phyloP scores from a whole-genome alignment of 352 stramenopile species.

The Phytopythium aichiense region DNA sequence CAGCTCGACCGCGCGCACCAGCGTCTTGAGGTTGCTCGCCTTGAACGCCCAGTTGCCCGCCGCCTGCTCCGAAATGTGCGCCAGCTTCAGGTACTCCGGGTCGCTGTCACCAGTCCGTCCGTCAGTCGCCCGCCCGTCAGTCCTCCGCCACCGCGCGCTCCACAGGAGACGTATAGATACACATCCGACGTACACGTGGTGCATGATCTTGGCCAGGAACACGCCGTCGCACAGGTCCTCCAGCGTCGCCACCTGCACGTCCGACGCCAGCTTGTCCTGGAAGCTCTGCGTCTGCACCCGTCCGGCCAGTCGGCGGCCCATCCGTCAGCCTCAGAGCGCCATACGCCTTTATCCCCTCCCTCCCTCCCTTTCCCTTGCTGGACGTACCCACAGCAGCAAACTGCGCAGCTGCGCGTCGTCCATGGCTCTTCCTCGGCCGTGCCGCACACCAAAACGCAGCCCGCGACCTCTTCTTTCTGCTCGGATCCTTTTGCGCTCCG shows the following conservation, averaged over 20 bases:
- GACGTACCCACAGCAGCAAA: constrained; percentile 69
- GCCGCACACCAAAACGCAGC: neutral
- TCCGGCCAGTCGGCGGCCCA: neutral
- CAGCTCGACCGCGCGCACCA: constrained; percentile 69
- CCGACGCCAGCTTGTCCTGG: constrained; percentile 42
- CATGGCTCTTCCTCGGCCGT: constrained; percentile 20
- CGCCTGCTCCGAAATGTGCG: constrained; percentile 62
- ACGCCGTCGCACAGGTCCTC: constrained; percentile 74
- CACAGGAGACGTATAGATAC: too few species aligned
- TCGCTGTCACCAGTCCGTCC: constrained; percentile 38
- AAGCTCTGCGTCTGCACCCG: constrained; percentile 66
- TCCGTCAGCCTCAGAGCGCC: neutral
- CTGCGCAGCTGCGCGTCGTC: constrained; percentile 73
- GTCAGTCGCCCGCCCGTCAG: constrained; percentile 1
- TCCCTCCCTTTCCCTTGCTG: neutral
- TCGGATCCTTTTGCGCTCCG: too few species aligned
- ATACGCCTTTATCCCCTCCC: neutral
- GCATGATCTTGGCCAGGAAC: constrained; percentile 80
- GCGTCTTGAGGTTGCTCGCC: constrained; percentile 76
- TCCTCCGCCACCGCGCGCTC: too few species aligned
- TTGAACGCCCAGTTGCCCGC: constrained; percentile 70
- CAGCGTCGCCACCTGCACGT: constrained; percentile 35
- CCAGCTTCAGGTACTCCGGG: constrained; percentile 71
- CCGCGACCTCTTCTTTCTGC: neutral
- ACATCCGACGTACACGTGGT: constrained; percentile 63